phyloP scores from a whole-genome alignment of 2,329 filamentous ascomycete genomes.

The Aspergillus pseudoglaucus region DNA sequence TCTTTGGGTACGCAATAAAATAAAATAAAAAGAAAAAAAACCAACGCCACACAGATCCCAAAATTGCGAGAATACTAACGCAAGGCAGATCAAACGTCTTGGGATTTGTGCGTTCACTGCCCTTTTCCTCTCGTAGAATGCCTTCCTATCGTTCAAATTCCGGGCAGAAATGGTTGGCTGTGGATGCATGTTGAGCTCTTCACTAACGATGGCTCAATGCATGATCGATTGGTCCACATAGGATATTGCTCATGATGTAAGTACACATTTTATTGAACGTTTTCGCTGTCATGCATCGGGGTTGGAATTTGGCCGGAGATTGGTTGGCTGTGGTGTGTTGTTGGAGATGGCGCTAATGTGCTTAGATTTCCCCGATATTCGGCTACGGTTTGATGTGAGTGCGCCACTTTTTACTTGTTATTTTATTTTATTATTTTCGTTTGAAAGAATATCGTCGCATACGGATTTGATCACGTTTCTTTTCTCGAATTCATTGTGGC shows the following conservation, averaged over 20 bases:
- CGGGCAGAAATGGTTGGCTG: neutral
- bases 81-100: conserved; percentile 46
- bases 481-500: conserved; percentile 3
- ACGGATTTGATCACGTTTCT: conserved; percentile 29
- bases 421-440: neutral
- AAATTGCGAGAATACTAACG: conserved; percentile 14
- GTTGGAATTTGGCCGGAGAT: conserved; percentile 23
- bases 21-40: neutral
- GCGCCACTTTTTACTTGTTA: neutral
- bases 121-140: neutral
- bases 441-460: conserved; percentile 19
- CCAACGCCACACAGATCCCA: neutral
- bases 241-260: conserved; percentile 34
- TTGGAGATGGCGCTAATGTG: conserved; percentile 31
- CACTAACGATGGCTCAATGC: conserved; percentile 29
- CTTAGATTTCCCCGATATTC: conserved; percentile 36
- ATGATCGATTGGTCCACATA: conserved; percentile 32
- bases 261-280: conserved; percentile 15
- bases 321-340: conserved; percentile 34
- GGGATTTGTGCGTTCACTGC: conserved; percentile 48
- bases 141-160: neutral
- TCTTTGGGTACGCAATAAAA: conserved; percentile 45
- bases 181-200: conserved; percentile 4
- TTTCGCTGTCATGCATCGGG: conserved; percentile 23
- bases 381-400: conserved; percentile 32